Percentiles rank a stretch among this genome's conserved stretches.
Evolutionary conservation across 495 filamentous ascomycete genomes (phyloP).

Genomic region (Evansstolkia leycettana): DNA sequence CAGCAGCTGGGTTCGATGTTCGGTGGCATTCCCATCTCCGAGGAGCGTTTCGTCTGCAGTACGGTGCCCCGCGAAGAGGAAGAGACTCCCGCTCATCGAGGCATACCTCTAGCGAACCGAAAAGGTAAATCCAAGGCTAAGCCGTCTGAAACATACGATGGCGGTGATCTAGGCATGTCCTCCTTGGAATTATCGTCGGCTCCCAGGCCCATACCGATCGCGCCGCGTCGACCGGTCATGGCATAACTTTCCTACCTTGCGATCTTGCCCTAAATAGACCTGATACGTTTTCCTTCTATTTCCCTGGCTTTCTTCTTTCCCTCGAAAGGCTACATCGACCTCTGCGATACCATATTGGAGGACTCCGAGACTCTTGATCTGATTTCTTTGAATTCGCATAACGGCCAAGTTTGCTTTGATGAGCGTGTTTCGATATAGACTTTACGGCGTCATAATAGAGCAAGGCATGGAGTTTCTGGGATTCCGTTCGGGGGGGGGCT

Average conservation of each 20-base stretch:
- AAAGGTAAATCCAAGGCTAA: constrained; percentile 8
- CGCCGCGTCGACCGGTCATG: constrained; percentile 26
- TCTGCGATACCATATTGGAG: no score
- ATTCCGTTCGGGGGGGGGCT: no score
- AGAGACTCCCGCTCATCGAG: constrained; percentile 13
- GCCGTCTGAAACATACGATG: constrained; percentile 14
- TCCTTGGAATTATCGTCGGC: constrained; percentile 25
- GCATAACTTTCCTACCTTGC: constrained; percentile 14
- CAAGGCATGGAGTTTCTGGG: no score
- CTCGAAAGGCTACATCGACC: neutral
- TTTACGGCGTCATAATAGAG: no score
- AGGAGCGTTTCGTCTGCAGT: constrained; percentile 32
- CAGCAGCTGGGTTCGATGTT: constrained; percentile 48
- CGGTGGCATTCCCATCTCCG: constrained; percentile 30
- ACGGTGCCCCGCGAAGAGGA: constrained; percentile 26
- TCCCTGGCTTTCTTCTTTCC: neutral
- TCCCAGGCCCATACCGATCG: constrained; percentile 33
- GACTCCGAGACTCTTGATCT: no score
- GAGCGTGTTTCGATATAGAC: no score
- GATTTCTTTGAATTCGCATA: no score
- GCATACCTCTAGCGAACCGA: constrained; percentile 1
- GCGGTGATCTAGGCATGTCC: constrained; percentile 23
- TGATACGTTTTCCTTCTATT: no score
- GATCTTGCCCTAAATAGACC: constrained; percentile 7
- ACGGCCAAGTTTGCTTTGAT: no score